Evolutionary conservation across 768 basidiomycete species (phyloP).

Genomic region (Asterophora lycoperdoides): DNA sequence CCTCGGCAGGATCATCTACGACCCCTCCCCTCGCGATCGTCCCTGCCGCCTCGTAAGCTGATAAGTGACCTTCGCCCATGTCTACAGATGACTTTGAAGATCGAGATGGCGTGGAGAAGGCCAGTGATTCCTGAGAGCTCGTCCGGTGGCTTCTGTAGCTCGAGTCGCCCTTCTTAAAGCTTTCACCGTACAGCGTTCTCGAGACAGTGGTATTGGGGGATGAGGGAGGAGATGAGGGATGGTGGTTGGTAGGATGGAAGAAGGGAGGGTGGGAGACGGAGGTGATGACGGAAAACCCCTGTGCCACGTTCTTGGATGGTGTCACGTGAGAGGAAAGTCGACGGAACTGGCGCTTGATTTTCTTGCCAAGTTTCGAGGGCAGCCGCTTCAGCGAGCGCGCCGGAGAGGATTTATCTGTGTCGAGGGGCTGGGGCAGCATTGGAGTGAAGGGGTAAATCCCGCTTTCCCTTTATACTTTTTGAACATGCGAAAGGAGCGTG

Average conservation of each 20-base stretch:
- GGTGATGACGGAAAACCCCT: conserved; percentile 22
- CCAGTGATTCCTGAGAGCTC: conserved; percentile 11
- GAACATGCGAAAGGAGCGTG: conserved; percentile 8
- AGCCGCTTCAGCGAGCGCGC: conserved; percentile 18
- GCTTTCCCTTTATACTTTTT: conserved; percentile 15
- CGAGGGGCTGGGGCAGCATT: not conserved
- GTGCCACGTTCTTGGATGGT: conserved; percentile 19
- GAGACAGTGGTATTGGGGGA: too few species aligned
- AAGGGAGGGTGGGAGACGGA: conserved; percentile 32
- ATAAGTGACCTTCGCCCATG: not conserved
- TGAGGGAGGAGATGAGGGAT: conserved; percentile 3
- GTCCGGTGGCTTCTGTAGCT: conserved; percentile 4
- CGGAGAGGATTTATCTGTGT: conserved; percentile 14
- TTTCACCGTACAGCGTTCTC: not conserved
- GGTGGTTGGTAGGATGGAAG: conserved; percentile 33
- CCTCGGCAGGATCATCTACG: conserved; percentile 6
- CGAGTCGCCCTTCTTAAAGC: conserved; percentile 5
- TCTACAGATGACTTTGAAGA: conserved; percentile 10
- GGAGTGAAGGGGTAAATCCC: not conserved
- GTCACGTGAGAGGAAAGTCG: conserved; percentile 14
- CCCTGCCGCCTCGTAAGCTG: not conserved
- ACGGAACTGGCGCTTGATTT: conserved; percentile 18
- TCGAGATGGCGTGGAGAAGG: conserved; percentile 1
- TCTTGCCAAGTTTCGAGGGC: conserved; percentile 21
- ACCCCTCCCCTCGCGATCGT: not conserved